Evolutionary conservation across 768 basidiomycete species (phyloP), one percentile per base, ranked within the genome.

Genomic region (Boletus sp.): DNA sequence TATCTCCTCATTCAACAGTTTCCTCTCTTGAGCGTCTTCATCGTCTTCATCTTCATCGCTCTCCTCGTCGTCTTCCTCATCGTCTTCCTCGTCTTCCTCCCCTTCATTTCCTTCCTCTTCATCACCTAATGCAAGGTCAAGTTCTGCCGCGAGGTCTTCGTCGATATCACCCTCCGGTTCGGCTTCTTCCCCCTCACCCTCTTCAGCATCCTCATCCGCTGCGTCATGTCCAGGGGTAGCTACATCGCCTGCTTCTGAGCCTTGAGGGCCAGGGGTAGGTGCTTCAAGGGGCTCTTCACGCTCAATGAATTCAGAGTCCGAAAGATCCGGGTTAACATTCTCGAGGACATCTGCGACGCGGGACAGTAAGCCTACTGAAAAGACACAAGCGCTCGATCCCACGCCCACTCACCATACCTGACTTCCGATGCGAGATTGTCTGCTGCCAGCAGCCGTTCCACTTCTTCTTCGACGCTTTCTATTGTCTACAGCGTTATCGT

Each of bases 381-480:
- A 32, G n/a, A 13, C 27, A 39, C 44, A 17, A 25, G 35, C 8
- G 32, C 14, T 11, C 23, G 17, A 27, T 29, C 13, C 13, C 17
- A 47, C 15, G 32, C 3, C 10, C 33, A 57, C 78, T 38, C 65
- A 86, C 92, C 89, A 59, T 85, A 93, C 74, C 87, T 83, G 51
- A 91, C 86, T 54, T 90, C 82, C 1, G 79, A 68, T 3, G 93
- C 90, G 38, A 83, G 66, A 2, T 85, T 79, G 69, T 96, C 93
- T 61, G 88, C 85, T 54, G 88, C 87, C 19, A 96, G 72, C 19
- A 97, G 70, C 51, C 92, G 77, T 67, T 96, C 94, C 9, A 97
- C 93, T 64, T 93, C 92, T 70, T 92, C 84, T 70, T 97, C 93
- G 7, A 95, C 93, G 35, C 87, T 93, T 74, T 97, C 93, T 59